Conservation (phyloP, 2,329 filamentous ascomycete species). For the Cladosporium phlei region DNA sequence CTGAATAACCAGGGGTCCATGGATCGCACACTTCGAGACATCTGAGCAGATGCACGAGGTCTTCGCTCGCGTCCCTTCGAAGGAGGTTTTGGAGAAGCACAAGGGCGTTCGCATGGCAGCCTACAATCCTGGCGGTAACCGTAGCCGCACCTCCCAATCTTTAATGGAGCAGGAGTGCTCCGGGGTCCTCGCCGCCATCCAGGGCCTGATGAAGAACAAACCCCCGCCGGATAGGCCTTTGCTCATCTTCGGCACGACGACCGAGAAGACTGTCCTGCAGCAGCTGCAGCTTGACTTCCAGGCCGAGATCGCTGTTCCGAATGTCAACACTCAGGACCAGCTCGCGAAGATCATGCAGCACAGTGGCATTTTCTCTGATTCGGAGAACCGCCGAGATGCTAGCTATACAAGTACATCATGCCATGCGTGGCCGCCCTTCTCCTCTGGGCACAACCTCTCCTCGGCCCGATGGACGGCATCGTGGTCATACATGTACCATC, state of each 20-base stretch:
- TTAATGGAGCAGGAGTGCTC: too few relatives aligned
- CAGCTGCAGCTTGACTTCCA: conserved; percentile 83
- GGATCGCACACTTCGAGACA: conserved; percentile 79
- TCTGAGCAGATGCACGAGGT: conserved; percentile 75
- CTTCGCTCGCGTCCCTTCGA: conserved; percentile 68
- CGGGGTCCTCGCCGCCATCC: conserved; percentile 75
- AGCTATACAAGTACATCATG: too few relatives aligned
- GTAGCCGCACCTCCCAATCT: too few relatives aligned
- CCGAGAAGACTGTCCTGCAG: conserved; percentile 69
- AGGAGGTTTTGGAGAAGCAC: conserved; percentile 58
- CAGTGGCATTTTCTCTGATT: conserved; percentile 58
- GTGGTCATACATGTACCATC: too few relatives aligned
- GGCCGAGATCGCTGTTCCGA: conserved; percentile 75
- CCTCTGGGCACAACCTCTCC: too few relatives aligned
- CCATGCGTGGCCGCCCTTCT: too few relatives aligned
- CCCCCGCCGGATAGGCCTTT: conserved; percentile 79
- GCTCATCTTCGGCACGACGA: conserved; percentile 85
- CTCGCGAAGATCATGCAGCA: conserved; percentile 64
- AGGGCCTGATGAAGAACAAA: conserved; percentile 68
- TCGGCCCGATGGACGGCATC: too few relatives aligned
- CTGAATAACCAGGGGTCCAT: conserved; percentile 73
- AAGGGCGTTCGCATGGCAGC: conserved; percentile 42
- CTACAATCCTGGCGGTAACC: conserved; percentile 59
- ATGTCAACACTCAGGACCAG: conserved; percentile 63
- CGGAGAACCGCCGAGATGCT: conserved; percentile 60